phyloP scores from a whole-genome alignment of 2,329 filamentous ascomycete species.

The Scorias spongiosa region DNA sequence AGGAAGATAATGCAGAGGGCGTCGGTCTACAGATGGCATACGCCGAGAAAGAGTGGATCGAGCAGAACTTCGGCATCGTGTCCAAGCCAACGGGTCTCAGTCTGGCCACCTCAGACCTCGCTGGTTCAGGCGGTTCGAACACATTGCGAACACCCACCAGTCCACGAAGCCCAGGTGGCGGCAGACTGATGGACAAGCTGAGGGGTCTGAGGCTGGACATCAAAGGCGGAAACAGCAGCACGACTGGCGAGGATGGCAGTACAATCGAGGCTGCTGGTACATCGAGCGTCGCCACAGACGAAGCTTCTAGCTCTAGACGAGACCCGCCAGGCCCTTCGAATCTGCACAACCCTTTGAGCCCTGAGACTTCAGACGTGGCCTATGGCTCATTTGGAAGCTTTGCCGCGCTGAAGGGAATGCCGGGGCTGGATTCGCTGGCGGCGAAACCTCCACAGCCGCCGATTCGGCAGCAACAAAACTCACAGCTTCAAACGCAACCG shows the following conservation, averaged over 20 bases:
- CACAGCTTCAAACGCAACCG: conserved; percentile 2
- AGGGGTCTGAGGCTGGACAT: conserved; percentile 67
- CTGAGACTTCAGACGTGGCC: conserved; percentile 47
- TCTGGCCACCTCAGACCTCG: conserved; percentile 14
- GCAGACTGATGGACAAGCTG: conserved; percentile 62
- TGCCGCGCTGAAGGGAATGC: conserved; percentile 39
- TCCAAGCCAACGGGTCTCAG: conserved; percentile 27
- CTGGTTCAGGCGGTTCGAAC: conserved; percentile 5
- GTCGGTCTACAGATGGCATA: conserved; percentile 72
- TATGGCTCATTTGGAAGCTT: conserved; percentile 45
- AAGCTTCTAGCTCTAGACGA: neutral
- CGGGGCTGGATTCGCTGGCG: conserved; percentile 22
- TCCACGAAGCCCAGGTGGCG: conserved; percentile 46
- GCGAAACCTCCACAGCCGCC: conserved; percentile 26
- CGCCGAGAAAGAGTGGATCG: conserved; percentile 74
- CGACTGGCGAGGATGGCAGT: neutral
- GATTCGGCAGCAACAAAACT: conserved; percentile 13
- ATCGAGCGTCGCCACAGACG: neutral
- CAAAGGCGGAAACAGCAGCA: conserved; percentile 20
- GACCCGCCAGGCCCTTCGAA: neutral
- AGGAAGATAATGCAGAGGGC: conserved; percentile 60
- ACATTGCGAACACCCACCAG: conserved; percentile 38
- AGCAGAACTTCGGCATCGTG: conserved; percentile 57
- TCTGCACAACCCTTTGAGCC: conserved; percentile 39
- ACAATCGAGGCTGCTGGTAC: neutral